Evolutionary conservation across 1,139 yeast genomes (phyloP).

Genomic region (Geotrichum carabidarum): DNA sequence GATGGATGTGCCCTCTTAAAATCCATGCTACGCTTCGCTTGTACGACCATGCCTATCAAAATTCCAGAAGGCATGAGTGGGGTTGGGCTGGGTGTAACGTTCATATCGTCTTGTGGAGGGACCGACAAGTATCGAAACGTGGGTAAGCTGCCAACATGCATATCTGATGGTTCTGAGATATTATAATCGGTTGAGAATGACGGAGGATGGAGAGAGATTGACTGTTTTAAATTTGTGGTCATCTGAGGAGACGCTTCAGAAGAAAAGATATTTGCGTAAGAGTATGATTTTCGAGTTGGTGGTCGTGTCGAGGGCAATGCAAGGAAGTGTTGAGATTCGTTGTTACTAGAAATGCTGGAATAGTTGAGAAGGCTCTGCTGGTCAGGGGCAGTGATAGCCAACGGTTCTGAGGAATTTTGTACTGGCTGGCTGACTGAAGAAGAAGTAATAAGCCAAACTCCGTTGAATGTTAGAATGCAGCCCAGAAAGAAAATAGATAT

Average conservation of each 20-base stretch:
- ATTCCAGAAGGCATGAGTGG: constrained; percentile 21
- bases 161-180: too few relatives aligned
- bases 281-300: background rate
- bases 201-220: too few relatives aligned
- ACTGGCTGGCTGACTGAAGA: constrained; percentile 8
- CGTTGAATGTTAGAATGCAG: constrained; percentile 38
- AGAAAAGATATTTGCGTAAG: background rate
- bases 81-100: constrained; percentile 1
- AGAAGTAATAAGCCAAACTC: constrained; percentile 40
- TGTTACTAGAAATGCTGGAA: too few relatives aligned
- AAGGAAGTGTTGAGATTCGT: background rate
- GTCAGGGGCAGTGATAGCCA: too few relatives aligned
- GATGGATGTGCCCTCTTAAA: background rate
- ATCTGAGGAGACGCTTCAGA: too few relatives aligned
- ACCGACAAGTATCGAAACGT: too few relatives aligned
- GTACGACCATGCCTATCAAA: constrained; percentile 20
- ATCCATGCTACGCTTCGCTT: constrained; percentile 21
- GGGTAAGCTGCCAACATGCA: too few relatives aligned
- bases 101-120: too few relatives aligned
- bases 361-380: too few relatives aligned
- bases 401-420: too few relatives aligned
- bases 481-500: constrained; percentile 35
- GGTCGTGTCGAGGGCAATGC: constrained; percentile 2
- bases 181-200: too few relatives aligned
- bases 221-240: too few relatives aligned